Evolutionary conservation across 306 rosid species (phyloP), one percentile per base, ranked within the genome.

Genomic region (Castanopsis chinensis): DNA sequence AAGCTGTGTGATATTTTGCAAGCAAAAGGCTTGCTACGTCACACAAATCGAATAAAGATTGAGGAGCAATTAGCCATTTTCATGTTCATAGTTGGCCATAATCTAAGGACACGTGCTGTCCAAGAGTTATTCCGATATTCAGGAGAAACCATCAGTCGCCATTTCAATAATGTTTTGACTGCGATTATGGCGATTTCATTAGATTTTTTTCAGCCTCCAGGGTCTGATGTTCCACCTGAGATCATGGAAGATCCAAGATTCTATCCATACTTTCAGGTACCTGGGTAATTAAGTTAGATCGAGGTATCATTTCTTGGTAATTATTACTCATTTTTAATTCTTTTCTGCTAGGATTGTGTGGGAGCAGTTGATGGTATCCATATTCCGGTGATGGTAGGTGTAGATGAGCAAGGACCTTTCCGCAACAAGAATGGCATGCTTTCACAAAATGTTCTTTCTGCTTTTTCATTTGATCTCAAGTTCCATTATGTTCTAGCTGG

Each of bases 361-460:
- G 97, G 97, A 76, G 97, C 88, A 61, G 84, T 92, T 74, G 92
- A 89, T 79, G 91, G 98, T 72, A 85, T 94, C 67, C 90, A 92
- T 83, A 82, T 92, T 75, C 98, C 97, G 0, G 98, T 94, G 78
- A 88, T 91, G 81, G 98, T 94, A 71, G 97, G 98, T 30, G 91
- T 94, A 76, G 97, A 92, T 71, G 98, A 94, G 69, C 98, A 94
- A 84, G 98, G 94, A 70, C 98, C 98, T 79, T 94, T 94, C 88
- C 98, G 98, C 78, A 85, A 94, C 81, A 92, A 88, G 88, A 86
- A 90, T 10, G 98, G 98, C 63, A 83, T 89, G 75, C 94, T 90
- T 81, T 92, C 98, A 25, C 98, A 94, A 82, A 81, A 86, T 77
- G 87, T 92, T 79, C 83, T 94, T 69, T 97, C 91, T 58, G 98